Evolutionary conservation across 148 eudicot species (phyloP).

Genomic region (Vaccinium corymbosum): DNA sequence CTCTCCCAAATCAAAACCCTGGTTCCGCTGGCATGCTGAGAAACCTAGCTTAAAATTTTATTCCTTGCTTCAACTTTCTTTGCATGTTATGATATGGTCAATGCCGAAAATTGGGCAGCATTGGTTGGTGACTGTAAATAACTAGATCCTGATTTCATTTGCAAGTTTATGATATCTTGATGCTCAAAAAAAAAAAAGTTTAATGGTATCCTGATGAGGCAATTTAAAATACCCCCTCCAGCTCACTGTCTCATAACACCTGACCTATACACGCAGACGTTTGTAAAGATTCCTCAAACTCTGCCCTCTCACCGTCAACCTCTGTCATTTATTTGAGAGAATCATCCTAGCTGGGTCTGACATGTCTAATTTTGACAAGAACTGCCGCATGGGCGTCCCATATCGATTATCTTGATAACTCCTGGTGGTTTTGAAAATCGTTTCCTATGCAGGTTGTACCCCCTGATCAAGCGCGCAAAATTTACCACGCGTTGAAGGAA

Average conservation of each 20-base stretch:
- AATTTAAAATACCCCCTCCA: background rate
- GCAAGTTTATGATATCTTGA: background rate
- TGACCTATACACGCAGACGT: background rate
- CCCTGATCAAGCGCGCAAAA: constrained; percentile 79
- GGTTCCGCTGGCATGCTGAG: too few relatives aligned
- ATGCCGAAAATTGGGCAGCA: background rate
- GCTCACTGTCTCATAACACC: background rate
- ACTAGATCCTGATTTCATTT: background rate
- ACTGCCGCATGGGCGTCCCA: background rate
- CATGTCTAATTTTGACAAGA: background rate
- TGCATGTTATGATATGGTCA: too few relatives aligned
- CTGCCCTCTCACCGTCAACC: background rate
- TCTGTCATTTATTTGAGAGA: background rate
- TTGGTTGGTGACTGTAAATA: background rate
- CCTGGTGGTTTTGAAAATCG: background rate
- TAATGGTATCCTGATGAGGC: background rate
- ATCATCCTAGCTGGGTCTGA: background rate
- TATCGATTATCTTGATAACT: background rate
- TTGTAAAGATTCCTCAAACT: background rate
- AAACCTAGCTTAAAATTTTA: background rate
- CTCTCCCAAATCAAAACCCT: too few relatives aligned
- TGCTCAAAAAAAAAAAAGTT: background rate
- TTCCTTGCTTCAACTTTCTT: background rate
- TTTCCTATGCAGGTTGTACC: constrained; percentile 60
- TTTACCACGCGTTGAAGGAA: constrained; percentile 71